These are phyloP conservation scores for Fomitiporia mediterranea DNA, from an alignment of 1,284 basidiomycete genomes.

Conservation along the genomic window DNA sequence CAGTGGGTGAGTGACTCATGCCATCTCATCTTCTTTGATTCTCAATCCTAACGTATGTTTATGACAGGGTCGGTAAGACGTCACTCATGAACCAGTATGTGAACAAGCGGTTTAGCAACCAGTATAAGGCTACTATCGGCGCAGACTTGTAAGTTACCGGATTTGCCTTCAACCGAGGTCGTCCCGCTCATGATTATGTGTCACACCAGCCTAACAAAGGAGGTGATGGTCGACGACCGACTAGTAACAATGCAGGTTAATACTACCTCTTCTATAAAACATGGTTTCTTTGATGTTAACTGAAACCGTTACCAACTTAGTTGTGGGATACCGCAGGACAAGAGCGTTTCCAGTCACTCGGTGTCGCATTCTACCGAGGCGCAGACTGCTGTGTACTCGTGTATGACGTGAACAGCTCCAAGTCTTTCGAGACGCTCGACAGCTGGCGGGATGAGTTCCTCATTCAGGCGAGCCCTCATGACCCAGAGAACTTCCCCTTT, in stretches of 20 bases:
- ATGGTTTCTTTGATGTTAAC: background rate
- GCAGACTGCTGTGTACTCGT: conserved; percentile 99
- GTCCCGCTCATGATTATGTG: conserved; percentile 19
- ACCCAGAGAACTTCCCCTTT: conserved; percentile 99
- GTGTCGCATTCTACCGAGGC: conserved; percentile 98
- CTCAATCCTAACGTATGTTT: conserved; percentile 14
- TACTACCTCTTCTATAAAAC: conserved; percentile 16
- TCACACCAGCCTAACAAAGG: conserved; percentile 86
- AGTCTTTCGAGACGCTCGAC: conserved; percentile 97
- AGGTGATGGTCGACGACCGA: conserved; percentile 97
- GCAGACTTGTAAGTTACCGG: conserved; percentile 71
- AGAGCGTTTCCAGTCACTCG: conserved; percentile 98
- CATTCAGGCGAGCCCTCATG: conserved; percentile 96
- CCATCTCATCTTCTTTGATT: background rate
- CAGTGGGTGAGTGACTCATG: conserved; percentile 73
- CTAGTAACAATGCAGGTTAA: conserved; percentile 97
- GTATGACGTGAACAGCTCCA: conserved; percentile 98
- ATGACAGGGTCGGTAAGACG: conserved; percentile 95
- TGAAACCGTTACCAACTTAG: conserved; percentile 35
- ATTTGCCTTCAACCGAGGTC: background rate
- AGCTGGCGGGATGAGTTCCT: conserved; percentile 98
- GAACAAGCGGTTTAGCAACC: conserved; percentile 99
- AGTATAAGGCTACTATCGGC: conserved; percentile 98
- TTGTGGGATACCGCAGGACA: conserved; percentile 99
- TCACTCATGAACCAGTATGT: conserved; percentile 99